Evolutionary conservation across 2,329 filamentous ascomycete species (phyloP), one percentile per base, ranked within the genome.

Genomic region (Xylariomycetidae sp.): DNA sequence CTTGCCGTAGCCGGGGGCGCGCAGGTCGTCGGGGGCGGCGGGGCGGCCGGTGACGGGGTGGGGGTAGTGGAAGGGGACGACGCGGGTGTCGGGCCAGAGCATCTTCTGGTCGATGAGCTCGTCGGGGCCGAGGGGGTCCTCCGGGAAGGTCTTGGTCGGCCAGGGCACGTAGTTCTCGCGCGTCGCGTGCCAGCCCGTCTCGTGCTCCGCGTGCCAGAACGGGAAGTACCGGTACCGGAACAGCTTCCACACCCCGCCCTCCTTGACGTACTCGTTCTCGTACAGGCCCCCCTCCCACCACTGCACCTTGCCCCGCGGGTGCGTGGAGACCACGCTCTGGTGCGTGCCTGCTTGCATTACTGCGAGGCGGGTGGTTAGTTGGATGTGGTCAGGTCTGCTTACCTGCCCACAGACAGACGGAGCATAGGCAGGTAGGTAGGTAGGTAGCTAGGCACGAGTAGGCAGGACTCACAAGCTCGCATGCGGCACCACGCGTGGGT

Each of bases 271-370:
- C 49, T 75, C 70, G 46, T 75, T 76, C 53, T 75, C 70, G 52
- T 76, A 76, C 22, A 75, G 52, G 3, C 72, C 71, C 26, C 71
- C 70, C 50, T 76, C 72, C 66, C 69, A 75, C 72, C 72, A 76
- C 48, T 75, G 71, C 9, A 65, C 59, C 29, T 70, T 61, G 2
- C 70, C 71, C 9, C 68, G 63, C 5, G 70, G 70, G 43, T 74
- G 68, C 7, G 56, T 59, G 26, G 67, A 63, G 29, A 63, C 59
- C 46, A 74, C 63, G 37, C 60, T 66, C 44, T 68, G 57, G 51
- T 76, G 72, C 19, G 68, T 70, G 31, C 71, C 41, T 4, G 41
- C 41, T 19, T 64, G 64, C 70, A 74, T 75, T 42, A 75, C 58
- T 14, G 20, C 12, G 12, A 8, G 69, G 20, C 8, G 8, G 20